phyloP scores from a whole-genome alignment of 2,329 filamentous ascomycete species.

The Aspergillus novoparasiticus region DNA sequence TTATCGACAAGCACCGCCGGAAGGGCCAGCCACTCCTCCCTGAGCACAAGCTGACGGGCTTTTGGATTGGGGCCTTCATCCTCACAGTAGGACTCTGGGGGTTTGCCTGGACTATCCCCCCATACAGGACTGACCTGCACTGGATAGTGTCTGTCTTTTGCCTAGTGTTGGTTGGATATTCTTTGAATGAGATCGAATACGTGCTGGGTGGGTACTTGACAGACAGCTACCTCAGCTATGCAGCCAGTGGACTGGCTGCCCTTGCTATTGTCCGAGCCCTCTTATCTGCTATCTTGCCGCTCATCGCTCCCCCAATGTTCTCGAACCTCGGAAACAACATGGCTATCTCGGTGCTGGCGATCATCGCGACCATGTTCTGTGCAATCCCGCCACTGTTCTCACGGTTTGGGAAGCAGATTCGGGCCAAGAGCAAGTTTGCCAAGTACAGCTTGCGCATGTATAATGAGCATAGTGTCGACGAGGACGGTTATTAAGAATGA shows the following conservation, averaged over 20 bases:
- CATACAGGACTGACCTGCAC: constrained; percentile 31
- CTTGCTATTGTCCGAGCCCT: constrained; percentile 42
- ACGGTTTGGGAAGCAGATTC: constrained; percentile 35
- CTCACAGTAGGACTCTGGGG: constrained; percentile 49
- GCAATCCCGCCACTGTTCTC: constrained; percentile 35
- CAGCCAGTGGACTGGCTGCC: constrained; percentile 46
- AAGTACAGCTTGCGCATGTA: constrained; percentile 33
- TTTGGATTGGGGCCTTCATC: constrained; percentile 48
- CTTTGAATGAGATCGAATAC: constrained; percentile 49
- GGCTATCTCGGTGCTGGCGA: constrained; percentile 41
- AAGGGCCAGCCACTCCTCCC: constrained; percentile 32
- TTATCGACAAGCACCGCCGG: constrained; percentile 29
- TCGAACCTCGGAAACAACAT: constrained; percentile 38
- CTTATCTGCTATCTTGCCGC: constrained; percentile 41
- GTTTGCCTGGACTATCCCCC: constrained; percentile 53
- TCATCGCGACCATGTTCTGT: constrained; percentile 44
- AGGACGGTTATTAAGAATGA: constrained; percentile 22
- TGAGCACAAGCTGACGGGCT: constrained; percentile 53
- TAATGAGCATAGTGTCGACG: constrained; percentile 29
- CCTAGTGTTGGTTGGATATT: constrained; percentile 49
- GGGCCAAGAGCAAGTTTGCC: constrained; percentile 39
- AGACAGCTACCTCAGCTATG: constrained; percentile 48
- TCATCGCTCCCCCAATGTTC: constrained; percentile 46
- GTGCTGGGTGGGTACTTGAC: constrained; percentile 46
- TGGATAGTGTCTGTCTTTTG: constrained; percentile 45